Evolutionary conservation across 768 basidiomycete genomes (phyloP), one percentile per base, ranked within the genome.

Genomic region (Termitomyces sp.): DNA sequence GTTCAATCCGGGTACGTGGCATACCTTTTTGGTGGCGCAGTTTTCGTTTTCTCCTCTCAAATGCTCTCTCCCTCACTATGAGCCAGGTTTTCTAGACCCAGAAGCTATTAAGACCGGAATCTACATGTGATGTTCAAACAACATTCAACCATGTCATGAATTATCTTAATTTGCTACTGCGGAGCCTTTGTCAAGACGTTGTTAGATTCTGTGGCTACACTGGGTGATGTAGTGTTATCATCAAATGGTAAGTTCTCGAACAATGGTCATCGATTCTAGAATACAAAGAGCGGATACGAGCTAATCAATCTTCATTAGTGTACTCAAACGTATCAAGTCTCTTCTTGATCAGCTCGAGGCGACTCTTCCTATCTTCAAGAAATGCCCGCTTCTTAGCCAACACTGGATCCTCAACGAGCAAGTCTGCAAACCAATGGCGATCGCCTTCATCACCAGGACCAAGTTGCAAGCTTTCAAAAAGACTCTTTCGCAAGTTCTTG

Each of bases 351-450:
- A 60, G 21, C 66, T 63, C 21, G 32, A 56, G 57, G 11, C 57
- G 47, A 32, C 1, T 6, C 19, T 61, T 60, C 45, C 60, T 63
- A 41, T 63, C 62, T 40, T 65, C 57, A 32, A 79, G 62, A 3
- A 64, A 62, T 38, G 60, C 58, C 17, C 79, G 65, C 51, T 62
- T 62, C 21, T 45, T 53, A 22, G 64, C 66, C 17, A 74, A 61
- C 0, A 51, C 64, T 2, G 73, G 71, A 53, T 79, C 77, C 54
- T 81, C 80, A 3, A 58, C 60, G 9, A 81, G 54, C 8, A 79
- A 67, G 2, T 65, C 61, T 15, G 61, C 59, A 54, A 71, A 54
- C 28, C 61, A 57, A 1, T 56, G 28, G 2, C 26, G 45, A 2
- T 30, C 38, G 15, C 19, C 64, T 55, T 7, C 42, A 61, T 58